Evolutionary conservation across 202 grass and related monocot species (phyloP), one percentile per base, ranked within the genome.

Genomic region (Carex arenaria): DNA sequence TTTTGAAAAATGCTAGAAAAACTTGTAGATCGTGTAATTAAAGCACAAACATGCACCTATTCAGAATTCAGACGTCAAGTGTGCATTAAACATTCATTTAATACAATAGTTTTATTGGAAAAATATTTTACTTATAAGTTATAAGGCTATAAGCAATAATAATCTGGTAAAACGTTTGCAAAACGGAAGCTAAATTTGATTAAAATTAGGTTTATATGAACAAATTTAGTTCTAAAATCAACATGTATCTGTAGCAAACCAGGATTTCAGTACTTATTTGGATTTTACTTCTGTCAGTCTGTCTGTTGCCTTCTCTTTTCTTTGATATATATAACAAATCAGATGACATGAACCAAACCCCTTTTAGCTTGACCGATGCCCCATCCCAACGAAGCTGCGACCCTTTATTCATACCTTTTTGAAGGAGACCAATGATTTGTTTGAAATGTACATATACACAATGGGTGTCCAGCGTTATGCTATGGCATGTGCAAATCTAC

Each of bases 381-480:
- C 89, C 20, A 86, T 92, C 88, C 81, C 93, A 73, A 97, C 87
- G 65, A 97, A 94, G 56, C 90, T 97, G 84, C 88, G 92, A 85
- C 94, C 94, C 14, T 97, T 91, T 74, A 87, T 94, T 56, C 79
- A 65, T 28, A 80, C 65, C 26, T 94, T 94, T 90, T 78, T 97
- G 53, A 78, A 88, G 85, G 89, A 97, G 92, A 90, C 94, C 83
- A 92, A 80, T 3, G 72, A 67, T 80, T 82, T 97, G 81, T 97
- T 94, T 87, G 92, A 97, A 23, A 85, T 97, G 92, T 90, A 93
- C 79, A 90, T 97, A 79, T 97, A 92, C 80, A 94, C 92, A 74
- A 94, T 97, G 94, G 92, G 82, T n/a, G 88, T 89, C 61, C 86
- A 87, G 83, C 64, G 74, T n/a, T 97, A 97, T 84, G 92, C 94